Conservation (phyloP, 176 grass and related monocot genomes). For the Phoenix roebelenii region DNA sequence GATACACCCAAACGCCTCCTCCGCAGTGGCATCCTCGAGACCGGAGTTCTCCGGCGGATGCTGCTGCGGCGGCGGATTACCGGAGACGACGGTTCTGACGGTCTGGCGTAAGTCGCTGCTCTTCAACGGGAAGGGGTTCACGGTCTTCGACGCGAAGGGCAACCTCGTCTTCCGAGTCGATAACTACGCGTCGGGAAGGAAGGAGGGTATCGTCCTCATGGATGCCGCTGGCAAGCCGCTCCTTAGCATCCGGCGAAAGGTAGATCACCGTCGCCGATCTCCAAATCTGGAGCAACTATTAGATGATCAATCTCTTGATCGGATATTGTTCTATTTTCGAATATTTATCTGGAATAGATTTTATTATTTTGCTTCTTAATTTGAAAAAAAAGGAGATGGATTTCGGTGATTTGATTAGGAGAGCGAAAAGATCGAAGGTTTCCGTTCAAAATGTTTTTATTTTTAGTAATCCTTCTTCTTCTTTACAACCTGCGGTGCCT, state of each 20-base stretch:
- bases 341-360: too few species aligned
- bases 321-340: not conserved
- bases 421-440: too few species aligned
- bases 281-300: too few species aligned
- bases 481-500: too few species aligned
- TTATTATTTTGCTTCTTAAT: too few species aligned
- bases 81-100: constrained; percentile 1
- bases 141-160: constrained; percentile 14
- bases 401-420: too few species aligned
- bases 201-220: constrained; percentile 9
- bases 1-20: constrained; percentile 3
- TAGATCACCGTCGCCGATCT: not conserved
- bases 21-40: too few species aligned
- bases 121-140: constrained; percentile 17
- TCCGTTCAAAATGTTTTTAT: too few species aligned
- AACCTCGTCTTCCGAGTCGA: constrained; percentile 12
- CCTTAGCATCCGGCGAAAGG: constrained; percentile 5
- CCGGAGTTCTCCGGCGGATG: not conserved
- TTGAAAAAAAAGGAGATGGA: too few species aligned
- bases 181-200: constrained; percentile 9
- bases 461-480: too few species aligned
- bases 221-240: constrained; percentile 11
- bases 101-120: constrained; percentile 16
- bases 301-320: not conserved
- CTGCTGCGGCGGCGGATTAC: not conserved